Base-by-base conservation (phyloP, 1,139 yeast species). In the Ashbya aceris region DNA sequence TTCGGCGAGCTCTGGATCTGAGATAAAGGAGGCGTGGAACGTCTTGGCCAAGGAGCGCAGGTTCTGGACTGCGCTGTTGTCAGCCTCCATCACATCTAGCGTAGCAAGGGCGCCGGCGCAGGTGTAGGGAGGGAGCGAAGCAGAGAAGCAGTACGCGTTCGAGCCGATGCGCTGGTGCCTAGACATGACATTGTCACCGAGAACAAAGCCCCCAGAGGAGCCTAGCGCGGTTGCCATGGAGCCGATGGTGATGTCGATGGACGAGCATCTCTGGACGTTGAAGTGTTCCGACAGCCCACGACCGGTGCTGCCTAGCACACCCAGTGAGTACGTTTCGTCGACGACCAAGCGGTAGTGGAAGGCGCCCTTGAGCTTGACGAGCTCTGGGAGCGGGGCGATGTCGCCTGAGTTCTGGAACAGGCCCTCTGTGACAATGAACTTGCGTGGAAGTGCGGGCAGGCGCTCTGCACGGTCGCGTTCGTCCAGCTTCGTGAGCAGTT, bases 141-240 rank as follows among this genome's bases (percentile, higher is more conserved):
- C 99, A 58, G 95, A 83, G 60, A 86, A 91, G 46, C 93, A 93
- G 59, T 86, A 91, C 2, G 96, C 96, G 52, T 74, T 71, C 8
- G 95, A 84, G 28, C 87, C 84, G 55, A 89, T 82, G 59, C 94
- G 79, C 70, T 93, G 98, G 65, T 91, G 96, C 53, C 81, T 83
- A 36, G 89, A 78, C 89, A 91, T 85, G 45, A 82, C 81, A 33
- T 68, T 66, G 33, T 77, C 82, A 46, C 97, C 98, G 23, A 85
- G 85, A 60, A 95, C 91, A 64, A 86, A 91, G 1, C 96, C 98
- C 49, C 99, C 99, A 36, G 93, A 80, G 8, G 94, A 73, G n/a
- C 89, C 93, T 52, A 89, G 73, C 0, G 95, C 72, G 35, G 73
- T 73, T 9, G 96, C 94, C 71, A 91, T 67, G 2, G 95, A 79